Evolutionary conservation across 768 basidiomycete genomes (phyloP), one percentile per base, ranked within the genome.

Genomic region (Mycena amicta): DNA sequence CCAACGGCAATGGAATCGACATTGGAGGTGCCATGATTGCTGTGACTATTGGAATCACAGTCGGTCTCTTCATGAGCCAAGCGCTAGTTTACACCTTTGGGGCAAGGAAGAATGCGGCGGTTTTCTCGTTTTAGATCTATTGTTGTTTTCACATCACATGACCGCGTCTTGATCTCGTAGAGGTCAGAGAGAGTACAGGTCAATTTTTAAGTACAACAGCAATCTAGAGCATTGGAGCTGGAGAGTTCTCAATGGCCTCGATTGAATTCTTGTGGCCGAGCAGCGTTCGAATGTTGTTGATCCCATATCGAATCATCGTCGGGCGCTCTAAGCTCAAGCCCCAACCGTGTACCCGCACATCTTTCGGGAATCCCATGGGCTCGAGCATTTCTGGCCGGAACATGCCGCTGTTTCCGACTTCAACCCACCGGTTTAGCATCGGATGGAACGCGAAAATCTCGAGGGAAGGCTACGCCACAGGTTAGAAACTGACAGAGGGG

Each of bases 391-490:
- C 97, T 3, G 97, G 97, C 30, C 97, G 86, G 87, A 99, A 99
- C 92, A 99, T 96, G 23, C 97, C 97, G 70, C 94, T 96, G 76
- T 98, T 98, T 31, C 96, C 96, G 29, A 98, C 93, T 74, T 98
- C 96, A 31, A 98, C 95, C 94, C 95, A 97, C 67, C 91, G 90
- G 71, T 91, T 80, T 37, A 98, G 83, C 74, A 88, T 84, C 37
- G 95, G 93, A 68, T 99, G 97, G 83, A 95, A 99, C 27, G 95
- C 95, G 74, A 98, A 99, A 60, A 99, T 96, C 76, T 99, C 97
- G 45, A 98, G 84, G 1, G 95, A 96, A 5, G 95, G 95, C 92
- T 95, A 62, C 23, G 57, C 20, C 33, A 51, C 57, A 57, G 55
- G 39, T 56, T 59, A 50, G 50, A 25, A 33, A 40, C 11, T 45